These are phyloP conservation scores for Dryadomyces quercus-mongolicae DNA, from an alignment of 2,329 filamentous ascomycete species.

Conservation along the genomic window DNA sequence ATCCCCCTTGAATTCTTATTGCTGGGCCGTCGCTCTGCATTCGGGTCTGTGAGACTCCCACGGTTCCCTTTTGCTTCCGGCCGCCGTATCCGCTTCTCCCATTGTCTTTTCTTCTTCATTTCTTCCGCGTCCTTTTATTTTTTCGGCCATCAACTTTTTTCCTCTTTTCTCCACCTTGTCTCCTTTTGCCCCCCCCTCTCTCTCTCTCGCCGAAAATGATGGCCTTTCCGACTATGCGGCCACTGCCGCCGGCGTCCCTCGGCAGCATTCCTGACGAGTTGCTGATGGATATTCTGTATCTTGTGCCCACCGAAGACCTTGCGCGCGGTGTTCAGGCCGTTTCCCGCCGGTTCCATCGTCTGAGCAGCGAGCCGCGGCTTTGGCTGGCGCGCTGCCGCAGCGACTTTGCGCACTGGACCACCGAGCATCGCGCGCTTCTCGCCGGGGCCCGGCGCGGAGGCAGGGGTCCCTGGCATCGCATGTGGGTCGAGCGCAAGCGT, in stretches of 20 bases:
- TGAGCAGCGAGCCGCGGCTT: conserved; percentile 60
- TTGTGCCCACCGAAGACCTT: conserved; percentile 43
- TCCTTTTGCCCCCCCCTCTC: neutral
- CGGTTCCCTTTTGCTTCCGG: neutral
- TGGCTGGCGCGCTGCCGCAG: conserved; percentile 67
- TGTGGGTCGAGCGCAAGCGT: conserved; percentile 46
- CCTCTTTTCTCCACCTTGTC: neutral
- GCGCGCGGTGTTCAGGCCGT: conserved; percentile 36
- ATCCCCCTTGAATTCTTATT: neutral
- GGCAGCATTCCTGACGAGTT: conserved; percentile 67
- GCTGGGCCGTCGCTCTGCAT: neutral
- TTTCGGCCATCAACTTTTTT: neutral
- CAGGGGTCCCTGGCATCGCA: conserved; percentile 52
- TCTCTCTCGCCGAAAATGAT: no score
- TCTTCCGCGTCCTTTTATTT: no score
- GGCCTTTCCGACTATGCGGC: neutral
- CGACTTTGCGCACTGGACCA: conserved; percentile 65
- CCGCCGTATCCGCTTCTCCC: neutral
- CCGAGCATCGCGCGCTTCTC: conserved; percentile 47
- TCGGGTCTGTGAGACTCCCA: neutral
- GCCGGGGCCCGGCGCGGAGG: conserved; percentile 36
- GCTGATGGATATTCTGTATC: conserved; percentile 63
- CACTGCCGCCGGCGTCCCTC: conserved; percentile 21
- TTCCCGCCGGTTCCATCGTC: conserved; percentile 49
- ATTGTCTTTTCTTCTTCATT: neutral